Evolutionary conservation across 352 stramenopile species (phyloP), one percentile per base, ranked within the genome.

Genomic region (Aphanomyces cochlioides): DNA sequence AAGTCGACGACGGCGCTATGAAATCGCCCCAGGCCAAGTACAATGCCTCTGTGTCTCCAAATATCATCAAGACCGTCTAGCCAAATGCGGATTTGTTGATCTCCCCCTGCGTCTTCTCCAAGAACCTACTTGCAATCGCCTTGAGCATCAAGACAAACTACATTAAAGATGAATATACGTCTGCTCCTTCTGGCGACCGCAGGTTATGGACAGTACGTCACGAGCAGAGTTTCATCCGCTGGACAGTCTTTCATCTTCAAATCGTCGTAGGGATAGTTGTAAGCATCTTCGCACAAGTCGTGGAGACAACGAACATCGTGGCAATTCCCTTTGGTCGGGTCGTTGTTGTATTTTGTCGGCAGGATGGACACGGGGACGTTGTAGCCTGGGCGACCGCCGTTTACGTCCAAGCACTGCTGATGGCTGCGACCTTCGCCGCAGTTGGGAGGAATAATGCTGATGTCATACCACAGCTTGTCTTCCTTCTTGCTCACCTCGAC

Each of bases 401-500:
- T 74, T 17, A 58, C 56, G 54, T 63, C 19, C 15, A 53, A 10
- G 45, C 74, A 81, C 28, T 50, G 40, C 0, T 59, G 17, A 53
- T 73, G 75, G 69, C 76, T 75, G 6, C 45, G n/a, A 47, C 76
- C 76, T 66, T 63, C 45, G 2, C 37, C 53, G 13, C 73, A 69
- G 3, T 65, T 66, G 28, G 76, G 73, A 12, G 75, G 73, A n/a
- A 75, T 69, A 36, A 74, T 68, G 57, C 68, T 79, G 56, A 81
- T 70, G 65, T 74, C 72, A 66, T 78, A 79, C 72, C 66, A 79
- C 34, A 72, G 13, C 43, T 74, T 76, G 39, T 59, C 68, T 34
- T 38, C 69, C 13, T 21, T 40, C 38, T 64, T 56, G 37, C 64
- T 66, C 38, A 76, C 66, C 54, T 77, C 56, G n/a, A 67, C 67